Evolutionary conservation across 1,284 basidiomycete species (phyloP).

Genomic region (Ustilago bromivora): DNA sequence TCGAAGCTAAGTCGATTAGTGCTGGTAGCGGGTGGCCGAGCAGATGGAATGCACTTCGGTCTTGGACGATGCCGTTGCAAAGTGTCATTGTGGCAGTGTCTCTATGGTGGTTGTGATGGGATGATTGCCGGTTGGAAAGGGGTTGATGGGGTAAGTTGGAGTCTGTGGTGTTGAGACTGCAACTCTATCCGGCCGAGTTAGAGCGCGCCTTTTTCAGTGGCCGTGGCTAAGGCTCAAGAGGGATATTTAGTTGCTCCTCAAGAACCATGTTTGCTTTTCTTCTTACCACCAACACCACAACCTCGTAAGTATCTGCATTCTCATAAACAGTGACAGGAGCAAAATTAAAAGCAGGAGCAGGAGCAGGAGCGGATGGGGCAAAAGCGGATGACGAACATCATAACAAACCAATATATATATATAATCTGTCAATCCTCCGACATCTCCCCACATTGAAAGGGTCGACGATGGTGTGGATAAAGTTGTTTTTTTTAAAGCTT

Average conservation of each 20-base stretch:
- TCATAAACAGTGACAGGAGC: not conserved
- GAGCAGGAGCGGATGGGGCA: not conserved
- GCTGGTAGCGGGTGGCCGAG: slow-evolving; percentile 64
- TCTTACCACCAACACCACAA: slow-evolving; percentile 18
- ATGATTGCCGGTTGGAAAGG: too few relatives aligned
- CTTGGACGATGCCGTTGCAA: slow-evolving; percentile 11
- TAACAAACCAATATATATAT: slow-evolving; percentile 13
- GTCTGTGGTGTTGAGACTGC: too few relatives aligned
- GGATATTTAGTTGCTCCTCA: not conserved
- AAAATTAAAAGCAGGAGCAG: not conserved
- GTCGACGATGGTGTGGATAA: slow-evolving; percentile 5
- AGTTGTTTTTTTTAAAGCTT: slow-evolving; percentile 8
- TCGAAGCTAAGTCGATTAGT: slow-evolving; percentile 52
- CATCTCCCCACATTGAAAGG: not conserved
- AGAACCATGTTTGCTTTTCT: not conserved
- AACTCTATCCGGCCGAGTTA: too few relatives aligned
- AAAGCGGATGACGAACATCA: slow-evolving; percentile 37
- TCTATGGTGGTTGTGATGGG: not conserved
- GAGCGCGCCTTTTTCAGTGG: not conserved
- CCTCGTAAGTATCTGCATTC: slow-evolving; percentile 11
- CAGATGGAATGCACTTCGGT: slow-evolving; percentile 58
- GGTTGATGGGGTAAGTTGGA: too few relatives aligned
- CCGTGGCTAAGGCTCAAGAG: too few relatives aligned
- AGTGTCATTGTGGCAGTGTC: not conserved
- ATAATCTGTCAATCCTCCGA: slow-evolving; percentile 59